Evolutionary conservation across 768 basidiomycete species (phyloP).

Genomic region (Leccinum boreale): DNA sequence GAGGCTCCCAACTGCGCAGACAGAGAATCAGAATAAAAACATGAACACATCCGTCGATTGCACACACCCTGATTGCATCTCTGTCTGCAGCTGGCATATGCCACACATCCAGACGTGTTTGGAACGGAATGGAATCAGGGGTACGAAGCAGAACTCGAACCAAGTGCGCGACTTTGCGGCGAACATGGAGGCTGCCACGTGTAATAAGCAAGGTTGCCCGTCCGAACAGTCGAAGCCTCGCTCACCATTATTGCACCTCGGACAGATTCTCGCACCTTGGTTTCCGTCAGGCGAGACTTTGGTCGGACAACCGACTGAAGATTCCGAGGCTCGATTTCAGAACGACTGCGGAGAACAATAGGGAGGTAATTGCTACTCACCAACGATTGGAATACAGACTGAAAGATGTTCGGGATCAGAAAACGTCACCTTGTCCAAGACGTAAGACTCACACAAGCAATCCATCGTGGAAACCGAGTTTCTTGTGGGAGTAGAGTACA

Average conservation of each 20-base stretch:
- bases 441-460: conserved; percentile 5
- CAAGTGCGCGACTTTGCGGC: conserved; percentile 63
- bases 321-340: conserved; percentile 1
- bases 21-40: background rate
- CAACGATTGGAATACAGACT: conserved; percentile 54
- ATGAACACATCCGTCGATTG: background rate
- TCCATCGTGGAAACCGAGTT: conserved; percentile 4
- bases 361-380: conserved; percentile 31
- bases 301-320: conserved; percentile 64
- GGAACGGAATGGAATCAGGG: conserved; percentile 60
- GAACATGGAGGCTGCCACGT: conserved; percentile 49
- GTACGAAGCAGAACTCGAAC: conserved; percentile 78
- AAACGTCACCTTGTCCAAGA: too few species aligned
- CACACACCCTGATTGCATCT: conserved; percentile 49
- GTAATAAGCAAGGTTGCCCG: background rate
- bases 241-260: conserved; percentile 69
- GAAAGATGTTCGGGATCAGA: conserved; percentile 4
- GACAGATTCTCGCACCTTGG: conserved; percentile 56
- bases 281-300: conserved; percentile 54
- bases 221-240: background rate
- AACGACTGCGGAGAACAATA: conserved; percentile 8
- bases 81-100: conserved; percentile 65
- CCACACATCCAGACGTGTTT: conserved; percentile 67
- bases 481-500: background rate
- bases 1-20: conserved; percentile 34